Percentiles rank a stretch among this genome's conserved stretches.
These are phyloP conservation scores for Nigrograna mackinnonii DNA, from an alignment of 2,329 filamentous ascomycete genomes.

Conservation along the genomic window DNA sequence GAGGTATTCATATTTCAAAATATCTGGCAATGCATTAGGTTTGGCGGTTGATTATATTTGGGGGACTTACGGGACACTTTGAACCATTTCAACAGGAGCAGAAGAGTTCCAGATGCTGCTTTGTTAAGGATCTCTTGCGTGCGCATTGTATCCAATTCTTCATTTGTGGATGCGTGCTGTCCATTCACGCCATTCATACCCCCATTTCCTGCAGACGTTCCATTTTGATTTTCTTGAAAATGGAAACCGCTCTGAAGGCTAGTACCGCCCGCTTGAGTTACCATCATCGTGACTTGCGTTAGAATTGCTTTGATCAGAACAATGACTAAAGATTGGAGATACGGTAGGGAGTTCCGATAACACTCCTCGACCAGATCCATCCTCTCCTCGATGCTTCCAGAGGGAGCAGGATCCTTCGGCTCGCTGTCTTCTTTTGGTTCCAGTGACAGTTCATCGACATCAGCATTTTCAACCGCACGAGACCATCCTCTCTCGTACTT, in stretches of 20 bases:
- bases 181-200: constrained; percentile 38
- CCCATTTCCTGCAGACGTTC: constrained; percentile 30
- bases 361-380: constrained; percentile 78
- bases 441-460: constrained; percentile 45
- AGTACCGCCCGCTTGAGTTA: constrained; percentile 60
- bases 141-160: constrained; percentile 81
- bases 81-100: constrained; percentile 94
- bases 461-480: constrained; percentile 50
- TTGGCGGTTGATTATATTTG: too few species aligned
- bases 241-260: constrained; percentile 54
- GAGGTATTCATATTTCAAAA: constrained; percentile 94
- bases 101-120: constrained; percentile 84
- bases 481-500: constrained; percentile 92
- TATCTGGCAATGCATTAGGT: constrained; percentile 64
- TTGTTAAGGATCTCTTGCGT: constrained; percentile 87
- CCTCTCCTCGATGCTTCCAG: constrained; percentile 63
- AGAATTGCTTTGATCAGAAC: constrained; percentile 89
- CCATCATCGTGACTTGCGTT: constrained; percentile 83
- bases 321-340: constrained; percentile 90
- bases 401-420: constrained; percentile 42
- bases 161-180: constrained; percentile 46
- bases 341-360: constrained; percentile 78
- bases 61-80: constrained; percentile 80
- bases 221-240: constrained; percentile 46
- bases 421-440: constrained; percentile 33